Percentiles rank a stretch among this genome's conserved stretches.
These are phyloP conservation scores for Zymoseptoria ardabiliae DNA, from an alignment of 2,329 filamentous ascomycete genomes.

Conservation along the genomic window DNA sequence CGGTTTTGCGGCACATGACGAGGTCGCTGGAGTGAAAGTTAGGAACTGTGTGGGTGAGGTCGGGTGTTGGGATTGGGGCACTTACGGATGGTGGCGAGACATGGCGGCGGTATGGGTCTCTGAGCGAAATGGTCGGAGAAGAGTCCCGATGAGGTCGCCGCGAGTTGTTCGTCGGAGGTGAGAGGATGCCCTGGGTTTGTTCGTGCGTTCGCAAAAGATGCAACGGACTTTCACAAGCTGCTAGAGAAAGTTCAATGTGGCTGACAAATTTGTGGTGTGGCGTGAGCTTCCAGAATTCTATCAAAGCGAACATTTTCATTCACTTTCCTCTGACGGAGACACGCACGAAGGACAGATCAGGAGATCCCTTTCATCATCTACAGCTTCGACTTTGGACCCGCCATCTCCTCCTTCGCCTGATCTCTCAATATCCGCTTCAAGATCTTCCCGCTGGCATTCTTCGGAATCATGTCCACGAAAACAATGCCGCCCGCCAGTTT, in stretches of 20 bases:
- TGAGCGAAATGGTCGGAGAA: neutral
- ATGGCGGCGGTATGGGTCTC: constrained; percentile 42
- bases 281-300: too few relatives aligned
- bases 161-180: neutral
- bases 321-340: too few relatives aligned
- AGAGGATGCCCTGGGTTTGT: neutral
- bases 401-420: constrained; percentile 37
- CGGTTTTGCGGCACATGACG: constrained; percentile 98
- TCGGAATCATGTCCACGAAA: constrained; percentile 30
- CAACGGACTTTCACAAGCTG: too few relatives aligned
- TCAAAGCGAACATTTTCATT: too few relatives aligned
- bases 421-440: constrained; percentile 40
- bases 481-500: constrained; percentile 41
- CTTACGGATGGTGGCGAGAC: constrained; percentile 90
- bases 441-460: constrained; percentile 31
- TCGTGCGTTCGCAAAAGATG: neutral
- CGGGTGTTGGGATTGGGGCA: constrained; percentile 22
- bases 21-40: constrained; percentile 58
- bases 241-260: too few relatives aligned
- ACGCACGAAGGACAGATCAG: too few relatives aligned
- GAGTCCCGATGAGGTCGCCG: neutral
- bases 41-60: constrained; percentile 15
- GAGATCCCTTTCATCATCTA: too few relatives aligned
- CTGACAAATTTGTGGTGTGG: too few relatives aligned
- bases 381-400: constrained; percentile 28